Percentiles rank a stretch among this genome's conserved stretches.
Evolutionary conservation across 208 protist species (phyloP).

Genomic region (Phytomonas serpens): DNA sequence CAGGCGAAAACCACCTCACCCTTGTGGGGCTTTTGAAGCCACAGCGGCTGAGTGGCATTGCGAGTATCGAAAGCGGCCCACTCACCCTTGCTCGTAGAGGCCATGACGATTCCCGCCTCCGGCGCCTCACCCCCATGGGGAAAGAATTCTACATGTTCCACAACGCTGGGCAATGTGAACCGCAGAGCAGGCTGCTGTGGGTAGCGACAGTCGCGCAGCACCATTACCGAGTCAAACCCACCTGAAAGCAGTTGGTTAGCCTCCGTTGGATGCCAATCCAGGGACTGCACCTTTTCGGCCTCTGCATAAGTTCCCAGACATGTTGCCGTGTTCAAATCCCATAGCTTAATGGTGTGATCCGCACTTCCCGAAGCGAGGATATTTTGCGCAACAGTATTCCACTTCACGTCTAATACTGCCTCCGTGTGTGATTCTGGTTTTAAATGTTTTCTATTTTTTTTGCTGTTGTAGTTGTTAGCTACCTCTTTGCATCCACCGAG

Average conservation of each 20-base stretch:
- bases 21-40: constrained; percentile 51
- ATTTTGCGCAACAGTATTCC: constrained; percentile 90
- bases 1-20: constrained; percentile 70
- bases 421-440: constrained; percentile 87
- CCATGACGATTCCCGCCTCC: constrained; percentile 31
- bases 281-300: constrained; percentile 86
- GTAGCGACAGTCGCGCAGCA: constrained; percentile 78
- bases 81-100: constrained; percentile 54
- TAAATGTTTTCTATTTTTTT: constrained; percentile 25
- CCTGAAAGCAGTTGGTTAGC: constrained; percentile 80
- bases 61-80: constrained; percentile 75
- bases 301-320: constrained; percentile 92
- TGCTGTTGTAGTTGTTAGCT: constrained; percentile 73
- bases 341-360: constrained; percentile 95
- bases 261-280: constrained; percentile 86
- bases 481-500: constrained; percentile 78
- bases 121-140: constrained; percentile 16
- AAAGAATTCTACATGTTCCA: constrained; percentile 72
- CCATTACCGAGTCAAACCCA: constrained; percentile 64
- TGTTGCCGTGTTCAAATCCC: constrained; percentile 79
- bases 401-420: constrained; percentile 92
- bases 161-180: constrained; percentile 36
- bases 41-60: constrained; percentile 27
- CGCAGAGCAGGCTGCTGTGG: constrained; percentile 47
- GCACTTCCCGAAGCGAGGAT: constrained; percentile 92